These are phyloP conservation scores for Picochlorum sp. DNA, from an alignment of 139 green algal genomes.

Conservation along the genomic window DNA sequence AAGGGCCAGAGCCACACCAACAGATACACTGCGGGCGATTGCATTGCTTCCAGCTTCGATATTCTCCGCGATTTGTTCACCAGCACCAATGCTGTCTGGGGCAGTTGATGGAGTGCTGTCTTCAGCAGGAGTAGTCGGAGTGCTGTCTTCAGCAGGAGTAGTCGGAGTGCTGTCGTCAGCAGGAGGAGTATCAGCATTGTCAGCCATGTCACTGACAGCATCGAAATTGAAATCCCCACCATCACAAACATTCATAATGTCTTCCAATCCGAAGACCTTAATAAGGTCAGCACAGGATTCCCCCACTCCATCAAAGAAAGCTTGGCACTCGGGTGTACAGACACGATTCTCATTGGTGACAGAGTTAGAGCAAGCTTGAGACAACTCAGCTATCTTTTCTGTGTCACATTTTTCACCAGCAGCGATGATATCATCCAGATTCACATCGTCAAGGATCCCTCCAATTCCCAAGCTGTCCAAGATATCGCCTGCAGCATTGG, in stretches of 20 bases:
- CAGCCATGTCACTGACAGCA: no score
- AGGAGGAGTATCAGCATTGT: no score
- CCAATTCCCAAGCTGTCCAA: background rate
- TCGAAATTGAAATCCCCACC: background rate
- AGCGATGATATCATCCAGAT: background rate
- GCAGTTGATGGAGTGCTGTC: no score
- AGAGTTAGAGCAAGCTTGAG: background rate
- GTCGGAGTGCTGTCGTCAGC: no score
- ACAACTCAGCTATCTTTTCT: background rate
- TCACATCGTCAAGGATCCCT: background rate
- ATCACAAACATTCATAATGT: background rate
- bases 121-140: no score
- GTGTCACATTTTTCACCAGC: conserved; percentile 1
- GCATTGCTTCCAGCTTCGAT: no score
- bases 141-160: no score
- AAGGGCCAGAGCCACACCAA: no score
- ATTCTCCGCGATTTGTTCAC: no score
- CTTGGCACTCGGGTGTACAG: background rate
- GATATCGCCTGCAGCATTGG: no score
- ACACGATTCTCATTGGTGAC: background rate
- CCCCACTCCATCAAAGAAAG: background rate
- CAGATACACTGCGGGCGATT: no score
- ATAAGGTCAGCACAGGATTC: background rate
- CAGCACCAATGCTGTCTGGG: no score
- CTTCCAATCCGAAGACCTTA: background rate